A percentile compares a stretch with the other conserved stretches of the same genome.
Conservation (phyloP, 75 land plant species). For the Adiantum capillusveneris region DNA sequence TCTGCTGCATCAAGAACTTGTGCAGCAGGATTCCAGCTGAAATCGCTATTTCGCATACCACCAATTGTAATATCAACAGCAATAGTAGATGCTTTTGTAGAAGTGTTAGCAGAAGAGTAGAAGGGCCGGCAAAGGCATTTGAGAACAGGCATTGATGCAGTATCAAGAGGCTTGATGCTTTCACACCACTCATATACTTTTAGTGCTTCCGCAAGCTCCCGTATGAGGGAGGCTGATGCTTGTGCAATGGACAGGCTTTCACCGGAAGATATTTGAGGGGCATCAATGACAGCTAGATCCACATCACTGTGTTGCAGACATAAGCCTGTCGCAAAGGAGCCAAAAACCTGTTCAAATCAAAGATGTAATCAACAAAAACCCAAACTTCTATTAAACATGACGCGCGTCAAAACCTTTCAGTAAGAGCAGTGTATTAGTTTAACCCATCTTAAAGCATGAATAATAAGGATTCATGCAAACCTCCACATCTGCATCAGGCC, state of each 20-base stretch:
- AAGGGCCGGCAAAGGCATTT: conserved; percentile 28
- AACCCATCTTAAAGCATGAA: neutral
- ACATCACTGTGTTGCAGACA: conserved; percentile 44
- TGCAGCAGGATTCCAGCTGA: neutral
- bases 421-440: neutral
- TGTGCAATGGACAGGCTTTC: conserved; percentile 2
- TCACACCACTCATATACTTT: conserved; percentile 33
- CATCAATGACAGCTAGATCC: conserved; percentile 40
- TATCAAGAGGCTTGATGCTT: conserved; percentile 22
- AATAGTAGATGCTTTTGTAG: conserved; percentile 11
- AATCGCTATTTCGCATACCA: conserved; percentile 13
- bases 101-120: neutral
- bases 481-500: conserved; percentile 42
- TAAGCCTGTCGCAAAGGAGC: conserved; percentile 43
- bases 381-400: neutral
- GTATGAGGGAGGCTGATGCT: conserved; percentile 12
- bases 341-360: conserved; percentile 27
- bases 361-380: no score
- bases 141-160: conserved; percentile 39
- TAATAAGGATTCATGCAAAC: conserved; percentile 9
- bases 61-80: conserved; percentile 40
- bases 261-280: conserved; percentile 7
- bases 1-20: conserved; percentile 2
- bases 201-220: conserved; percentile 21
- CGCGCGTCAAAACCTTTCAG: neutral